Conservation (phyloP, 169 alveolate species). For the Eimeria brunetti region DNA sequence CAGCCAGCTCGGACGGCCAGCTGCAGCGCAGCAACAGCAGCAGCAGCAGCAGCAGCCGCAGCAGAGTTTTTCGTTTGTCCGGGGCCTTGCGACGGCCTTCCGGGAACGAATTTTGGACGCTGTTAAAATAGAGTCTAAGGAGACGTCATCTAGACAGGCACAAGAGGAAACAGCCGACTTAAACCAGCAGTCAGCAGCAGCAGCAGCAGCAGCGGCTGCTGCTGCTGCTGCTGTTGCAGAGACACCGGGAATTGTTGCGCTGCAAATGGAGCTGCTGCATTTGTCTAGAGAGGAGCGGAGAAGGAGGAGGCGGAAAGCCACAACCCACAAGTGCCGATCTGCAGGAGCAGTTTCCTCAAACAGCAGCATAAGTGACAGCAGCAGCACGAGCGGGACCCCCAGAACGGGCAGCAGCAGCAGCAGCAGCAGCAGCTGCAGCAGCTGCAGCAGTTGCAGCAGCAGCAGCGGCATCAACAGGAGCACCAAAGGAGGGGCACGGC, state of each 20-base stretch:
- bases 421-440: conserved; percentile 25
- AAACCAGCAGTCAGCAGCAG: background rate
- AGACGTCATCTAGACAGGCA: background rate
- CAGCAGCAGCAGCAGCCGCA: conserved; percentile 48
- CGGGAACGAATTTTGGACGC: background rate
- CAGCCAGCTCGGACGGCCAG: conserved; percentile 24
- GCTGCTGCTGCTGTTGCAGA: background rate
- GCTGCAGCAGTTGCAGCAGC: conserved; percentile 10
- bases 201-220: conserved; percentile 4
- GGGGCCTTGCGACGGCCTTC: conserved; percentile 30
- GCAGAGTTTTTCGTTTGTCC: conserved; percentile 20
- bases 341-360: background rate
- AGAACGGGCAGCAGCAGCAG: conserved; percentile 61
- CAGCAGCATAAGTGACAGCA: conserved; percentile 45
- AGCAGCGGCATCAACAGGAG: conserved; percentile 35
- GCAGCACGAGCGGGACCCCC: conserved; percentile 45
- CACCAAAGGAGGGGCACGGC: background rate
- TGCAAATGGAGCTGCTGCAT: conserved; percentile 48
- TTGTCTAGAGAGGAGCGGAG: conserved; percentile 43
- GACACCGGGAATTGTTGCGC: conserved; percentile 39
- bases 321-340: background rate
- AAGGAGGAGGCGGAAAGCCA: background rate
- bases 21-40: conserved; percentile 60
- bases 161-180: background rate
- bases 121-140: background rate